These are phyloP conservation scores for Pichia sp. DNA, from an alignment of 1,139 yeast species.

Conservation along the genomic window DNA sequence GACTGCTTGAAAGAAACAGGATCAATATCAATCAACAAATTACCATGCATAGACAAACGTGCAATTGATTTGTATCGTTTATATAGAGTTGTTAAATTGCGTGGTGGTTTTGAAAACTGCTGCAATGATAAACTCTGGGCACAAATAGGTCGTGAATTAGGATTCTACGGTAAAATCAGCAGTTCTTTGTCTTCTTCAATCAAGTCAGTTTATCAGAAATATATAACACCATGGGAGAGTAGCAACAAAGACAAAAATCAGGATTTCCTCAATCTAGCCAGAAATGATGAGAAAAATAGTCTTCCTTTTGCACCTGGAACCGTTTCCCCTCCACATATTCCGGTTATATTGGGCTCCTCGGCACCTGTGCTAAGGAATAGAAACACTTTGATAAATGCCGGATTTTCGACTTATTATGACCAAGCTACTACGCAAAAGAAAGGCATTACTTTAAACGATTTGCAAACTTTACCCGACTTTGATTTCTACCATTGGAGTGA, in stretches of 20 bases:
- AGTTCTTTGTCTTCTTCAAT: constrained; percentile 68
- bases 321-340: neutral
- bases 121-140: constrained; percentile 57
- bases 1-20: constrained; percentile 32
- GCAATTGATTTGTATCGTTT: constrained; percentile 52
- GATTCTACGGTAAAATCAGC: constrained; percentile 65
- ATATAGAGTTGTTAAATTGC: constrained; percentile 45
- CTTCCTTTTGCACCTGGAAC: constrained; percentile 5
- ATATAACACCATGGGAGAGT: constrained; percentile 28
- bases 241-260: neutral
- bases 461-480: constrained; percentile 31
- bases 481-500: constrained; percentile 39
- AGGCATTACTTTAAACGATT: constrained; percentile 33
- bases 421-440: constrained; percentile 33
- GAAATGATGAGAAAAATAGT: constrained; percentile 12
- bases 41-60: constrained; percentile 56
- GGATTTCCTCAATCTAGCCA: constrained; percentile 12
- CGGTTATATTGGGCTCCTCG: constrained; percentile 39
- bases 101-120: constrained; percentile 59
- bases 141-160: constrained; percentile 69
- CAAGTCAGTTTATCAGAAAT: constrained; percentile 50
- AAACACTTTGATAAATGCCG: constrained; percentile 44
- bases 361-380: constrained; percentile 43
- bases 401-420: constrained; percentile 44
- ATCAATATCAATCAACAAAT: constrained; percentile 26